Evolutionary conservation across 768 basidiomycete genomes (phyloP), one percentile per base, ranked within the genome.

Genomic region (Imleria badia): DNA sequence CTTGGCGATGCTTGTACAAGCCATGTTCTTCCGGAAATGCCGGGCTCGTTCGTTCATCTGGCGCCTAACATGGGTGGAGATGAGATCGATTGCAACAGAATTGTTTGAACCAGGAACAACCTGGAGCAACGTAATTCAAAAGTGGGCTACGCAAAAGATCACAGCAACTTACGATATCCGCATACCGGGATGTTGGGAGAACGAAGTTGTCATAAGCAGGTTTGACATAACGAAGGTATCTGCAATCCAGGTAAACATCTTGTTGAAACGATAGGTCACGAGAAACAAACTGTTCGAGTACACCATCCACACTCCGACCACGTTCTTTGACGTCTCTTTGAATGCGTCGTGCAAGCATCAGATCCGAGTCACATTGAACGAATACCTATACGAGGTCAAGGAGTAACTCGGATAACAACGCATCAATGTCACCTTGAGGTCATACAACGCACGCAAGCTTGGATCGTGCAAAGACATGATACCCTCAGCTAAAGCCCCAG

Each of bases 31-130:
- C 15, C 94, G 77, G 66, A 98, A 86, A 38, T 81, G 78, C 22
- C 83, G 81, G 5, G 86, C 80, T 5, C 95, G 85, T 50, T 92
- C 88, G 47, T 85, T 82, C 43, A 98, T 80, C 68, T 97, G 86
- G 36, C 87, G 82, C 26, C 85, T 82, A 53, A 98, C 84, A 66
- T 98, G 97, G 3, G 91, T 93, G 15, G 87, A 86, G 49, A 99
- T 93, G 36, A 99, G 78, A 56, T 97, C 95, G 51, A 97, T 94
- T 5, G 96, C 94, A 11, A 96, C 87, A 20, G 81, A 70, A 65
- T 98, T 98, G 59, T 93, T 85, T 4, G 83, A 83, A 3, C 96
- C 96, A 2, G 95, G 95, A n/a, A 99, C 95, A 60, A 98, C 95
- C 94, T 96, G 56, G n/a, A 48, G 31, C 38, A 52, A 29, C 20